These are phyloP conservation scores for Salicornia ramosissima DNA, from an alignment of 148 eudicot genomes.

Conservation along the genomic window DNA sequence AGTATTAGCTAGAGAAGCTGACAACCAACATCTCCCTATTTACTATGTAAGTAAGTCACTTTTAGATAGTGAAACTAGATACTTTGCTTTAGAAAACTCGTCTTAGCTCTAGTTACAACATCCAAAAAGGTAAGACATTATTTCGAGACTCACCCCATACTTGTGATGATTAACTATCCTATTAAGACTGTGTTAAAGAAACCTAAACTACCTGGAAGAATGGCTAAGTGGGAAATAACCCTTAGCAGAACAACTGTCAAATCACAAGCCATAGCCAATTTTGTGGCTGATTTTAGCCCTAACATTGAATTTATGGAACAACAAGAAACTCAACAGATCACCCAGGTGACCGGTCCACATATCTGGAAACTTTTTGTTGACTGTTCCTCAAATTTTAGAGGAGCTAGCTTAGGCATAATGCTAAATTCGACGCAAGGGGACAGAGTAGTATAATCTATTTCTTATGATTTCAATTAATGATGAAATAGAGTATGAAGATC, in stretches of 20 bases:
- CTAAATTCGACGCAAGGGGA: not conserved
- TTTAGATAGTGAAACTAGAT: not conserved
- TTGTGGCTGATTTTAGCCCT: slow-evolving; percentile 7
- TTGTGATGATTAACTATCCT: not conserved
- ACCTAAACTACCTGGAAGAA: not conserved
- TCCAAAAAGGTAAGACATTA: not conserved
- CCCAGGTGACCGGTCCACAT: rapidly evolving
- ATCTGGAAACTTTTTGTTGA: not conserved
- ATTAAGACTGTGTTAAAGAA: not conserved
- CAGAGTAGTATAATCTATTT: not conserved
- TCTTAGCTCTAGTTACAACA: not conserved
- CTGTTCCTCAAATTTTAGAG: not conserved
- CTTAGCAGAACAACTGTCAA: not conserved
- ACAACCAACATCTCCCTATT: not conserved
- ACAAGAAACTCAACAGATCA: not conserved
- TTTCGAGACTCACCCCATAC: not conserved
- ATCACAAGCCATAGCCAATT: not conserved
- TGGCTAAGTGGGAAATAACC: not conserved
- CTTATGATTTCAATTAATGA: not conserved
- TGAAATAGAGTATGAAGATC: not conserved
- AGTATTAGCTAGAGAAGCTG: not conserved
- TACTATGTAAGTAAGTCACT: not conserved
- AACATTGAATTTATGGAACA: not conserved
- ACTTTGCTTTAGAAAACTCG: not conserved
- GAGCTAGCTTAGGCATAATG: not conserved